Conservation (phyloP, 2,329 filamentous ascomycete species). For the Zymoseptoria ardabiliae region DNA sequence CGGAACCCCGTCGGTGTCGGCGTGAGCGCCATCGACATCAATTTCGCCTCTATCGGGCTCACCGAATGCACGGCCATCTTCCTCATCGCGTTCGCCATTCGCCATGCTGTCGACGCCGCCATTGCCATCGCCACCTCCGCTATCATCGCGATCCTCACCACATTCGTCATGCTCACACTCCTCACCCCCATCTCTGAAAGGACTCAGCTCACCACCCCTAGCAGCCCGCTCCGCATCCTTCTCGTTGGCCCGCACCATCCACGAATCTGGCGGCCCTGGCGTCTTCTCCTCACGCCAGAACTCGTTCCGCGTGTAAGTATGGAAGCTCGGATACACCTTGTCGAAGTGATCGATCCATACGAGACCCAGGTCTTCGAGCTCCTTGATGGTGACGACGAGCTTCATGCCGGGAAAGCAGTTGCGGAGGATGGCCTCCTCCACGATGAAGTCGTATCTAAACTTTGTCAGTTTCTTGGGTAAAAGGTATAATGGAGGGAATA, state of each 20-base stretch:
- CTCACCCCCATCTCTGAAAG: slow-evolving; percentile 1
- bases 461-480: not conserved
- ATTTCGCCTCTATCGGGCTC: not conserved
- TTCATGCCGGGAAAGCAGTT: slow-evolving; percentile 54
- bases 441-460: slow-evolving; percentile 46
- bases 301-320: slow-evolving; percentile 39
- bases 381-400: slow-evolving; percentile 31
- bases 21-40: not conserved
- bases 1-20: not conserved
- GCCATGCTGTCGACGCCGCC: no score
- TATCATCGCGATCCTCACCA: not conserved
- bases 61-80: no score
- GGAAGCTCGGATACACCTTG: slow-evolving; percentile 38
- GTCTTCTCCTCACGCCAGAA: slow-evolving; percentile 27
- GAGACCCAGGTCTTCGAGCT: slow-evolving; percentile 24
- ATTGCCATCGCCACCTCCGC: not conserved
- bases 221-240: slow-evolving; percentile 4
- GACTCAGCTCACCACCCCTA: slow-evolving; percentile 1
- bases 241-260: slow-evolving; percentile 18
- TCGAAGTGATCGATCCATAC: slow-evolving; percentile 33
- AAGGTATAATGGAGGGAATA: not conserved
- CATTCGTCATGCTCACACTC: not conserved
- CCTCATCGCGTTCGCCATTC: not conserved
- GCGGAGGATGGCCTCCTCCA: slow-evolving; percentile 56
- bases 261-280: slow-evolving; percentile 21